Conservation (phyloP, 2,329 filamentous ascomycete species). For the Aurifilum marmelostoma region DNA sequence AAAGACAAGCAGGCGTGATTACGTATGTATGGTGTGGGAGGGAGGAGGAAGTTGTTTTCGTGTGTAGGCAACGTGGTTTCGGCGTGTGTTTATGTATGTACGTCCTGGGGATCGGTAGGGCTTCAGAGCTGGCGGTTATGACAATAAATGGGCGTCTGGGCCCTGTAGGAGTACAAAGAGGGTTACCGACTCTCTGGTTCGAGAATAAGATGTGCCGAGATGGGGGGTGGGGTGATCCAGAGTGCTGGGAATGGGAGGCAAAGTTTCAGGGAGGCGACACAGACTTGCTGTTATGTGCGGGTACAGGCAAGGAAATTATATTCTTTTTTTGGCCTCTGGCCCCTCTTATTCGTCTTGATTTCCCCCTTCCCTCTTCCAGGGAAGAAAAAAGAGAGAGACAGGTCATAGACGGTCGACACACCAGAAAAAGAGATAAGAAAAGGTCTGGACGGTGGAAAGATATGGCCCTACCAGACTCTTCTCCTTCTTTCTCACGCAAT, state of each 20-base stretch:
- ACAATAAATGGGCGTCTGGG: not conserved
- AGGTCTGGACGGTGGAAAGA: not conserved
- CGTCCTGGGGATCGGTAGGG: not conserved
- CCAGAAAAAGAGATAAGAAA: not conserved
- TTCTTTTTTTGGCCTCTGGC: too few species aligned
- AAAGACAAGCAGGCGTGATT: not conserved
- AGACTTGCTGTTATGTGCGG: not conserved
- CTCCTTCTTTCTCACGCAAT: not conserved
- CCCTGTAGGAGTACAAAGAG: not conserved
- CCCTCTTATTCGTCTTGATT: too few species aligned
- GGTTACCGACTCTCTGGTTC: constrained; percentile 27
- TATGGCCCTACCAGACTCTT: not conserved
- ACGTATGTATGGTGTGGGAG: not conserved
- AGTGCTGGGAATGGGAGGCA: constrained; percentile 22
- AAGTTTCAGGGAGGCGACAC: constrained; percentile 17
- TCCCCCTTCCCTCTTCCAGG: not conserved
- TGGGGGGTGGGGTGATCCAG: constrained; percentile 28
- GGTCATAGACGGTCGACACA: not conserved
- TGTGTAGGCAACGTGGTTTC: not conserved
- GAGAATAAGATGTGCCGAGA: constrained; percentile 23
- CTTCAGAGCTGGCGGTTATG: not conserved
- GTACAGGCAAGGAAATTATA: not conserved
- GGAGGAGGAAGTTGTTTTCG: too few species aligned
- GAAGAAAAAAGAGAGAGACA: too few species aligned
- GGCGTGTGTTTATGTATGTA: not conserved